Percentiles rank a stretch among this genome's conserved stretches.
Evolutionary conservation across 1,284 basidiomycete genomes (phyloP).

Genomic region (Wallemia ichthyophaga): DNA sequence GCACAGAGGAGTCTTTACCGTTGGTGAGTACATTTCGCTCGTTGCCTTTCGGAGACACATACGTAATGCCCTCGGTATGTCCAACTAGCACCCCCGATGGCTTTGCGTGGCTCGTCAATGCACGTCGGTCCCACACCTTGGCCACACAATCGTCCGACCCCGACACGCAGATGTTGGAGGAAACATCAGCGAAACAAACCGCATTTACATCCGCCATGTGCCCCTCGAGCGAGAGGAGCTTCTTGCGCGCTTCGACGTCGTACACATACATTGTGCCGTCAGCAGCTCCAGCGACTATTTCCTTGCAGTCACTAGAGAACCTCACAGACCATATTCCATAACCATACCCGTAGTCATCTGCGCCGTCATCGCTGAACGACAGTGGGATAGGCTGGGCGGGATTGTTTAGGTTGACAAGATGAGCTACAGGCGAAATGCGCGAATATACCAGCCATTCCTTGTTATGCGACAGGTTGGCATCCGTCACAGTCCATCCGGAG

Average conservation of each 20-base stretch:
- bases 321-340: constrained; percentile 55
- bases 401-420: neutral
- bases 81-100: constrained; percentile 79
- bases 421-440: neutral
- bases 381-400: neutral
- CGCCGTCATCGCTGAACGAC: neutral
- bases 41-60: constrained; percentile 27
- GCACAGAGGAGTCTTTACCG: constrained; percentile 76
- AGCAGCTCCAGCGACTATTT: constrained; percentile 32
- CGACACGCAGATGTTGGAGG: constrained; percentile 73
- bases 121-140: constrained; percentile 79
- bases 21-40: constrained; percentile 90
- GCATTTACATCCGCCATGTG: constrained; percentile 82
- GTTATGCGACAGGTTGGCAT: neutral
- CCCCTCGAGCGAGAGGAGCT: constrained; percentile 52
- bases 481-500: neutral
- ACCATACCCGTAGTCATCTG: neutral
- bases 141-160: constrained; percentile 79
- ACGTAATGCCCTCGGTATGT: constrained; percentile 43
- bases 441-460: neutral
- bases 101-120: constrained; percentile 40
- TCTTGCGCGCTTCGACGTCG: constrained; percentile 47
- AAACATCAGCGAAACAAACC: constrained; percentile 80
- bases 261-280: constrained; percentile 58
- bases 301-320: constrained; percentile 82